phyloP scores from a whole-genome alignment of 441 rosid species.

The Euphorbia schlechtendalii region DNA sequence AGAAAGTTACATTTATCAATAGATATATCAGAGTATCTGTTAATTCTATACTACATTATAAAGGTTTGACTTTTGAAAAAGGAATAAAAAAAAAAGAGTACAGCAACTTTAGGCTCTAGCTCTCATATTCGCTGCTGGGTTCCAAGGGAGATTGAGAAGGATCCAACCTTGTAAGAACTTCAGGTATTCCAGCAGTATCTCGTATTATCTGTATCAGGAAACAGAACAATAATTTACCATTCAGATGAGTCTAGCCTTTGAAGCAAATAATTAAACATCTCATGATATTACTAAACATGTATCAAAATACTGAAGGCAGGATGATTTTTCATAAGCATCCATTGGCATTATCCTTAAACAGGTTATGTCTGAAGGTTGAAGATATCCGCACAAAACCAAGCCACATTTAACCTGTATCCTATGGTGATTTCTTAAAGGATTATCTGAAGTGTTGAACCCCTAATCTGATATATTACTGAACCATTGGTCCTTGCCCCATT shows the following conservation, averaged over 20 bases:
- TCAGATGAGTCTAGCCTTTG: neutral
- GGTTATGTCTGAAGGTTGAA: neutral
- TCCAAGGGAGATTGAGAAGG: conserved; percentile 39
- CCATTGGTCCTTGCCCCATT: neutral
- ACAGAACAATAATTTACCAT: conserved; percentile 5
- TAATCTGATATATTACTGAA: neutral
- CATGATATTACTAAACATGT: neutral
- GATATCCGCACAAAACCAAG: neutral
- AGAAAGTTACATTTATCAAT: conserved; percentile 9
- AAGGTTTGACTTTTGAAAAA: neutral
- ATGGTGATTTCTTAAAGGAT: neutral
- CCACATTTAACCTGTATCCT: neutral
- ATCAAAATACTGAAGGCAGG: neutral
- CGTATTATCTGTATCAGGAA: conserved; percentile 60
- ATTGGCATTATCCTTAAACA: neutral
- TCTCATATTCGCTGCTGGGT: conserved; percentile 49
- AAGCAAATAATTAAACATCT: conserved; percentile 1
- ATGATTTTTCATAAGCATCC: neutral
- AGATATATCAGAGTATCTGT: neutral
- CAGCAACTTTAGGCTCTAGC: conserved; percentile 30
- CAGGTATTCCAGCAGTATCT: conserved; percentile 64
- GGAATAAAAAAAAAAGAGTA: neutral
- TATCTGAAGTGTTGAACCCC: too few relatives aligned
- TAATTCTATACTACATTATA: neutral
- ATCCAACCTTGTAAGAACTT: conserved; percentile 79